These are phyloP conservation scores for Linderina pennispora DNA, from an alignment of 192 early-diverging fungal species.

Conservation along the genomic window DNA sequence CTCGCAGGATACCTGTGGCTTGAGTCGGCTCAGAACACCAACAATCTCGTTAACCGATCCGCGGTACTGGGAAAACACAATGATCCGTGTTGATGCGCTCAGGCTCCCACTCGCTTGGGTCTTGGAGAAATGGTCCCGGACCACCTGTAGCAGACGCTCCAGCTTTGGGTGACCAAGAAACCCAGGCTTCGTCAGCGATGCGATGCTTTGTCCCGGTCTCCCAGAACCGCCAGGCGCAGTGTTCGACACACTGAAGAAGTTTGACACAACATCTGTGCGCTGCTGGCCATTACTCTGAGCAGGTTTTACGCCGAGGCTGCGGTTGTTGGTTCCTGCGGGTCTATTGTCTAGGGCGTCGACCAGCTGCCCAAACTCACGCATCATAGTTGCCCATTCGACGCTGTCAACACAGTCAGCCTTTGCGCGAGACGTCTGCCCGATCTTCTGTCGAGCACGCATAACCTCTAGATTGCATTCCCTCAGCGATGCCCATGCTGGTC, in stretches of 20 bases:
- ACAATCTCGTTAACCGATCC: constrained; percentile 84
- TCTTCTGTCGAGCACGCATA: constrained; percentile 15
- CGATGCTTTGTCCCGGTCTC: constrained; percentile 2
- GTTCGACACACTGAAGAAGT: constrained; percentile 24
- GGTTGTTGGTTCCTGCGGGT: background rate
- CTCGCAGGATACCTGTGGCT: constrained; percentile 61
- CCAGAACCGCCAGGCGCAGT: no score
- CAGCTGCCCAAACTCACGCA: constrained; percentile 20
- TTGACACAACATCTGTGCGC: constrained; percentile 39
- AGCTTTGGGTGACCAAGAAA: constrained; percentile 79
- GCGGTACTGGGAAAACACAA: constrained; percentile 82
- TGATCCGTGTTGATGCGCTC: constrained; percentile 64
- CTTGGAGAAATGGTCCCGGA: constrained; percentile 63
- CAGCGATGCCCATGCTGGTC: constrained; percentile 35
- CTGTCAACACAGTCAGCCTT: constrained; percentile 39
- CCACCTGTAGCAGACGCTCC: constrained; percentile 53
- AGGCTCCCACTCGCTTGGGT: no score
- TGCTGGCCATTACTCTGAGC: background rate
- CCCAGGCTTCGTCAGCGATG: constrained; percentile 13
- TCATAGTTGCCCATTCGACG: constrained; percentile 32
- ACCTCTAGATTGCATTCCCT: constrained; percentile 28
- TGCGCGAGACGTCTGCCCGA: constrained; percentile 26
- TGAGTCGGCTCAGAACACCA: constrained; percentile 51
- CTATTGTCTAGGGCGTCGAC: constrained; percentile 19
- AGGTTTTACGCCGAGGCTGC: background rate